Percentiles rank a stretch among this genome's conserved stretches.
Evolutionary conservation across 2,329 filamentous ascomycete species (phyloP).

Genomic region (Cladosporium halotolerans): DNA sequence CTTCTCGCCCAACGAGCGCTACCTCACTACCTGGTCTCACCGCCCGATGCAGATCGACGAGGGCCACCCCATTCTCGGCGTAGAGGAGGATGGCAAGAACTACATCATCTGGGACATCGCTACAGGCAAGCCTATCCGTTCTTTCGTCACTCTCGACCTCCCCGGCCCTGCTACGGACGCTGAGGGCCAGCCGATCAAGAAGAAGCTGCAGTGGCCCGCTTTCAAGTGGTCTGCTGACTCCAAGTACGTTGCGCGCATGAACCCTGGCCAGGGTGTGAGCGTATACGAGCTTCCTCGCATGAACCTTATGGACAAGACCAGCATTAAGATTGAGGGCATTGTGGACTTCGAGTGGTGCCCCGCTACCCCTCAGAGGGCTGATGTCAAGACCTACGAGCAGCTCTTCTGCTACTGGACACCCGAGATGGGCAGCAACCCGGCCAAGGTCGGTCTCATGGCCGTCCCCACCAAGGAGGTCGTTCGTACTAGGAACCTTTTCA

Average conservation of each 20-base stretch:
- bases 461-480: conserved; percentile 92
- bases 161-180: conserved; percentile 55
- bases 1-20: conserved; percentile 89
- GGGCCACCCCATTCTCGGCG: conserved; percentile 63
- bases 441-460: conserved; percentile 94
- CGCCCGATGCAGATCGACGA: conserved; percentile 89
- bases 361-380: conserved; percentile 70
- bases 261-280: conserved; percentile 79
- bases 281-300: conserved; percentile 86
- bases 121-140: conserved; percentile 81
- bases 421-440: conserved; percentile 94
- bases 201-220: conserved; percentile 94
- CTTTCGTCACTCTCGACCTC: conserved; percentile 84
- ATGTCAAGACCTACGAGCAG: conserved; percentile 88
- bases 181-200: conserved; percentile 64
- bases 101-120: conserved; percentile 98
- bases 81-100: conserved; percentile 98
- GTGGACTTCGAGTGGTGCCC: conserved; percentile 98
- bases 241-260: conserved; percentile 91
- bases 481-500: conserved; percentile 93
- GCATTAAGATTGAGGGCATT: conserved; percentile 92
- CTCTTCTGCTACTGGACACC: conserved; percentile 98
- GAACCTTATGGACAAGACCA: conserved; percentile 83
- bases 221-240: conserved; percentile 99
- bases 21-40: conserved; percentile 94